phyloP scores from a whole-genome alignment of 805 yeast species.

The Schwanniomyces vanrijiae region DNA sequence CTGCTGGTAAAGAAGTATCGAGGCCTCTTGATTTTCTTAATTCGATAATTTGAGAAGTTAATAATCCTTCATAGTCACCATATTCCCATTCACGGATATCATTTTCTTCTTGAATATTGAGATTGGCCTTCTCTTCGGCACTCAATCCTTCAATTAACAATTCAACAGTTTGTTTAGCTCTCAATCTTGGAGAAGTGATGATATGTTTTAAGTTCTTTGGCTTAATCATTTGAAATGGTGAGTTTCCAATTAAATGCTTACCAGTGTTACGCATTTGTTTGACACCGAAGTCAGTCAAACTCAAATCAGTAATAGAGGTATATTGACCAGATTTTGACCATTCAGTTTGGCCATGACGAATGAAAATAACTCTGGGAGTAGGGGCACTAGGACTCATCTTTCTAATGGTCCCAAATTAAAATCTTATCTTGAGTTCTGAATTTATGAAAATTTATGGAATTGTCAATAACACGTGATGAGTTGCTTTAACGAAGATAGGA shows the following conservation, averaged over 20 bases:
- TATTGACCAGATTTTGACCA: slow-evolving; percentile 95
- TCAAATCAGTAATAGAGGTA: slow-evolving; percentile 83
- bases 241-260: slow-evolving; percentile 57
- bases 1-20: slow-evolving; percentile 24
- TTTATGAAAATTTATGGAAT: neutral
- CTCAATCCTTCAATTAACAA: slow-evolving; percentile 55
- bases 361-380: slow-evolving; percentile 68
- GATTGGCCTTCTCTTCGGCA: slow-evolving; percentile 38
- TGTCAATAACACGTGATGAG: neutral
- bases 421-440: neutral
- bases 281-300: slow-evolving; percentile 76
- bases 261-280: slow-evolving; percentile 78
- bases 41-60: slow-evolving; percentile 64
- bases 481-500: too few species aligned
- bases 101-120: slow-evolving; percentile 47
- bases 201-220: slow-evolving; percentile 63
- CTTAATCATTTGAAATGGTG: slow-evolving; percentile 54
- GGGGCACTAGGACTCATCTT: slow-evolving; percentile 17
- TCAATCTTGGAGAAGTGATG: slow-evolving; percentile 74
- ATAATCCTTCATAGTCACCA: slow-evolving; percentile 90
- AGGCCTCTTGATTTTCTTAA: slow-evolving; percentile 62
- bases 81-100: slow-evolving; percentile 94
- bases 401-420: neutral
- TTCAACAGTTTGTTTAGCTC: slow-evolving; percentile 77
- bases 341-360: slow-evolving; percentile 90